These are phyloP conservation scores for Chara braunii DNA, from an alignment of 139 green algal species.

Conservation along the genomic window DNA sequence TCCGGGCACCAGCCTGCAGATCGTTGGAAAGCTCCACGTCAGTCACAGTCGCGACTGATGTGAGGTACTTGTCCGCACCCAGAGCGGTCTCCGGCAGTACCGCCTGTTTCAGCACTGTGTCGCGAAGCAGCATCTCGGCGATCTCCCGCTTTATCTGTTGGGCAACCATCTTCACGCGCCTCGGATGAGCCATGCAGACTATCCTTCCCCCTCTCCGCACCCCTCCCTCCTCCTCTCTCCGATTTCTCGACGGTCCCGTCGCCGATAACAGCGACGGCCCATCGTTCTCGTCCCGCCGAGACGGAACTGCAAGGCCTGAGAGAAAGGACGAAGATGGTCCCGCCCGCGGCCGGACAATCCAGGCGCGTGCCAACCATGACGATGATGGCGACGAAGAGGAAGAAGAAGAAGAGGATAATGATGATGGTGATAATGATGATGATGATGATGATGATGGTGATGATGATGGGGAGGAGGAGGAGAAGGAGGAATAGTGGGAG, in stretches of 20 bases:
- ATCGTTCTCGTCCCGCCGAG: not conserved
- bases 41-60: conserved; percentile 70
- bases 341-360: not conserved
- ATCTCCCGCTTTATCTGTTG: conserved; percentile 84
- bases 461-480: too few species aligned
- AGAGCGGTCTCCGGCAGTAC: conserved; percentile 64
- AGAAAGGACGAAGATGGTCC: not conserved
- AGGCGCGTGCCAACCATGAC: not conserved
- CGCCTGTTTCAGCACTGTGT: conserved; percentile 58
- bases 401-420: too few species aligned
- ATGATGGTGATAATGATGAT: too few species aligned
- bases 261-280: not conserved
- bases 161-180: conserved; percentile 73
- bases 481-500: too few species aligned
- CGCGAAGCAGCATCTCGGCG: conserved; percentile 56
- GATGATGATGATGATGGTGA: too few species aligned
- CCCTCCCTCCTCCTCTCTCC: not conserved
- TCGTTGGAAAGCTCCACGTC: conserved; percentile 77
- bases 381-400: not conserved
- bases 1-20: too few species aligned
- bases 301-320: not conserved
- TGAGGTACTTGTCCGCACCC: conserved; percentile 56
- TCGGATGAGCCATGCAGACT: conserved; percentile 57
- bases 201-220: conserved; percentile 10
- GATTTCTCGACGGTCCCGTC: not conserved